phyloP scores from a whole-genome alignment of 768 basidiomycete species.

The Hericium coralloides region DNA sequence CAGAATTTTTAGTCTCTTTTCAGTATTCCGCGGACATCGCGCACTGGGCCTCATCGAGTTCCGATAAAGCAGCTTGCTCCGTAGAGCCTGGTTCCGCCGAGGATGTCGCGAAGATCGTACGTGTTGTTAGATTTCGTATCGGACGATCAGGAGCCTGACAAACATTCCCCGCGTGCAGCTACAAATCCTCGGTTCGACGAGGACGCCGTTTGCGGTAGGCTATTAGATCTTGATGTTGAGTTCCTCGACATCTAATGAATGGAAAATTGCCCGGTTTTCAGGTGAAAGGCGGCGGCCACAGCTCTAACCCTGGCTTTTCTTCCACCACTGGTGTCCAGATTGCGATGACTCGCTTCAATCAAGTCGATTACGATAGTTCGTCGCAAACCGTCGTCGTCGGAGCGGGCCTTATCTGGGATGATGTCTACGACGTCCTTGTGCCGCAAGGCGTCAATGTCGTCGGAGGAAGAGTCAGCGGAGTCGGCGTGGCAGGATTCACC shows the following conservation, averaged over 20 bases:
- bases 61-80: not conserved
- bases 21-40: not conserved
- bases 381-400: slow-evolving; percentile 5
- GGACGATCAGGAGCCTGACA: too few relatives aligned
- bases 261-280: not conserved
- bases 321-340: slow-evolving; percentile 18
- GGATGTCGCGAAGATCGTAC: not conserved
- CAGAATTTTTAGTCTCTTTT: not conserved
- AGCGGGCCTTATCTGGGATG: slow-evolving; percentile 9
- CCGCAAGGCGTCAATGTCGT: slow-evolving; percentile 11
- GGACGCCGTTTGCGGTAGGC: not conserved
- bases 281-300: slow-evolving; percentile 18
- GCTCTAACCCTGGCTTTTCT: slow-evolving; percentile 15
- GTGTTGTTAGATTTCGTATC: not conserved
- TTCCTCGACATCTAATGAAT: not conserved
- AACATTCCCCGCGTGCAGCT: not conserved
- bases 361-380: not conserved
- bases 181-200: not conserved
- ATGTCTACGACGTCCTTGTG: slow-evolving; percentile 9
- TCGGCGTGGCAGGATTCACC: slow-evolving; percentile 13
- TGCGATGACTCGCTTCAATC: slow-evolving; percentile 9
- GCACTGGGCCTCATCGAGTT: not conserved
- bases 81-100: not conserved
- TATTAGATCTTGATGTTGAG: not conserved
- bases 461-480: slow-evolving; percentile 14